Conservation (phyloP, 1,284 basidiomycete genomes). For the Rhodotorula sp. region DNA sequence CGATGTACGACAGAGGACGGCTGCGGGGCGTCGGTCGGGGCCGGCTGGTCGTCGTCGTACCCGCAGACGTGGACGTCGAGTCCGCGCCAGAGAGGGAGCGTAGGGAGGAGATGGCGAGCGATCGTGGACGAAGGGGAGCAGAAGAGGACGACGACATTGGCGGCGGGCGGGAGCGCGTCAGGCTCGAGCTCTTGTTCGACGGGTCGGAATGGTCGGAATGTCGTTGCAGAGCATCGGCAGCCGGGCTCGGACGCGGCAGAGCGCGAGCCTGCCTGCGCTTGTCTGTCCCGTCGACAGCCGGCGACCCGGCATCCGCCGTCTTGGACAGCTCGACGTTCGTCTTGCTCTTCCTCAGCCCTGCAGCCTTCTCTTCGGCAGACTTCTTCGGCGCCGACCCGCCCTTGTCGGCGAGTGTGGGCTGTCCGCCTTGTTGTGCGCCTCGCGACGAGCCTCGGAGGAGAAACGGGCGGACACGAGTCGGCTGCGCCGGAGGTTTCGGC, state of each 20-base stretch:
- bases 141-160: background rate
- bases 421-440: background rate
- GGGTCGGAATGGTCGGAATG: too few relatives aligned
- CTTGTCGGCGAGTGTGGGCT: background rate
- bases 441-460: background rate
- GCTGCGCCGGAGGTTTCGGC: slow-evolving; percentile 3
- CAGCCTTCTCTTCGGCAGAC: background rate
- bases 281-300: background rate
- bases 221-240: too few relatives aligned
- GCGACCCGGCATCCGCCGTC: background rate
- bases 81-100: background rate
- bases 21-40: background rate
- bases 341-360: slow-evolving; percentile 4
- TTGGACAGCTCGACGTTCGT: background rate
- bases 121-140: background rate
- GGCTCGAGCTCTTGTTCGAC: background rate
- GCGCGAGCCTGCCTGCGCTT: background rate
- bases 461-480: slow-evolving; percentile 1
- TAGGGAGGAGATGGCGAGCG: background rate
- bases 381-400: background rate
- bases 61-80: background rate
- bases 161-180: background rate
- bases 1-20: background rate
- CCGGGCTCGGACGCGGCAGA: too few relatives aligned
- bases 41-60: background rate